Conservation (phyloP, 495 filamentous ascomycete species). For the Penicillium flavigenum region DNA sequence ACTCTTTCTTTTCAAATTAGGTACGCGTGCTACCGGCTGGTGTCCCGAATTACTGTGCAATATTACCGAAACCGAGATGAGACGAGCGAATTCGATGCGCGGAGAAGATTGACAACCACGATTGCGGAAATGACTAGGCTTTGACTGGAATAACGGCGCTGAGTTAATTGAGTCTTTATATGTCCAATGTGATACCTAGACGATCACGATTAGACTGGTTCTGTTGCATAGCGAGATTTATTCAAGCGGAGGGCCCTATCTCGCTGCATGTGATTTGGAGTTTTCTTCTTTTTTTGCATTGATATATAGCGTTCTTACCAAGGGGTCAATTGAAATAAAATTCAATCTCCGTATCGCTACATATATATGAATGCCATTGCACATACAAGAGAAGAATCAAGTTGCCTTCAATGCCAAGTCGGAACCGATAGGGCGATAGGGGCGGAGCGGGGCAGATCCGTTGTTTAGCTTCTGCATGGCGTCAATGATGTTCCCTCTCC, state of each 20-base stretch:
- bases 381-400: not conserved
- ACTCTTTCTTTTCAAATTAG: slow-evolving; percentile 18
- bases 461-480: slow-evolving; percentile 32
- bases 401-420: not conserved
- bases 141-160: slow-evolving; percentile 5
- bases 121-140: slow-evolving; percentile 28
- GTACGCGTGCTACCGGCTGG: slow-evolving; percentile 44
- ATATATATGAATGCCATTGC: not conserved
- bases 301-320: not conserved
- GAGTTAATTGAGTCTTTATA: not conserved
- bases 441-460: slow-evolving; percentile 33
- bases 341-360: not conserved
- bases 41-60: slow-evolving; percentile 40
- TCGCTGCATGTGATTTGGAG: slow-evolving; percentile 21
- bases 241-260: not conserved
- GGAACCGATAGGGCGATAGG: slow-evolving; percentile 8
- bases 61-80: slow-evolving; percentile 45
- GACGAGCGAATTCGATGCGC: slow-evolving; percentile 38
- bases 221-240: slow-evolving; percentile 3
- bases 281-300: slow-evolving; percentile 1
- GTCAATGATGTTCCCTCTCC: slow-evolving; percentile 24
- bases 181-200: slow-evolving; percentile 14
- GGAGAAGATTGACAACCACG: slow-evolving; percentile 36
- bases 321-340: not conserved
- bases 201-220: slow-evolving; percentile 5